Conservation (phyloP, 2,329 filamentous ascomycete genomes). For the Parasarocladium wereldwijsianum region DNA sequence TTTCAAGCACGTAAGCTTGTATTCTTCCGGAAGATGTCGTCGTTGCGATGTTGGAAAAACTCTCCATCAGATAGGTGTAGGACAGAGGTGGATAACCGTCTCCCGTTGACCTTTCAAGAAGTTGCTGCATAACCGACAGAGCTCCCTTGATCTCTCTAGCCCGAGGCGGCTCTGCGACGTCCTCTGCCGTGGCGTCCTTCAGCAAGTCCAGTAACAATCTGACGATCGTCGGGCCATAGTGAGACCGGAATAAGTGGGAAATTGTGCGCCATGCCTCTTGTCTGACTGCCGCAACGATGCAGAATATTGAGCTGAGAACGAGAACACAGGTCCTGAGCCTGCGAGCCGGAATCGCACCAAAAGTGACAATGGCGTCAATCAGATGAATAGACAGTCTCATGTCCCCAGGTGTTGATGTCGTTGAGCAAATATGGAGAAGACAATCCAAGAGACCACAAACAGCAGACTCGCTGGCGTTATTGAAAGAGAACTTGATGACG, state of each 20-base stretch:
- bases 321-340: constrained; percentile 53
- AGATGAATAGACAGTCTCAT: constrained; percentile 52
- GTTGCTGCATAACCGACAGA: constrained; percentile 45
- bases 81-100: constrained; percentile 46
- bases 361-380: constrained; percentile 57
- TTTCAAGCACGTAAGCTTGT: constrained; percentile 29
- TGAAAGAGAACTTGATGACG: constrained; percentile 63
- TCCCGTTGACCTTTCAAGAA: constrained; percentile 43
- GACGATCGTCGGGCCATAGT: constrained; percentile 56
- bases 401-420: constrained; percentile 49
- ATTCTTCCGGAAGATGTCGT: constrained; percentile 29
- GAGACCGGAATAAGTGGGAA: constrained; percentile 56
- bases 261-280: constrained; percentile 57
- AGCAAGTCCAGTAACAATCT: constrained; percentile 50
- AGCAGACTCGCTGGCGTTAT: constrained; percentile 47
- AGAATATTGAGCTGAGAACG: constrained; percentile 58
- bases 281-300: constrained; percentile 43
- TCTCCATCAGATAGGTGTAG: constrained; percentile 42
- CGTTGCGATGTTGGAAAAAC: constrained; percentile 35
- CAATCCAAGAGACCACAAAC: constrained; percentile 46
- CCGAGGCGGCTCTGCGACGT: constrained; percentile 33
- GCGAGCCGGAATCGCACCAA: constrained; percentile 49
- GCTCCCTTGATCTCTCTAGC: constrained; percentile 46
- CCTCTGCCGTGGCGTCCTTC: constrained; percentile 28
- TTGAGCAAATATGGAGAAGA: constrained; percentile 52